phyloP scores from a whole-genome alignment of 345 rosid genomes.

The Zanthoxylum bungeanum region DNA sequence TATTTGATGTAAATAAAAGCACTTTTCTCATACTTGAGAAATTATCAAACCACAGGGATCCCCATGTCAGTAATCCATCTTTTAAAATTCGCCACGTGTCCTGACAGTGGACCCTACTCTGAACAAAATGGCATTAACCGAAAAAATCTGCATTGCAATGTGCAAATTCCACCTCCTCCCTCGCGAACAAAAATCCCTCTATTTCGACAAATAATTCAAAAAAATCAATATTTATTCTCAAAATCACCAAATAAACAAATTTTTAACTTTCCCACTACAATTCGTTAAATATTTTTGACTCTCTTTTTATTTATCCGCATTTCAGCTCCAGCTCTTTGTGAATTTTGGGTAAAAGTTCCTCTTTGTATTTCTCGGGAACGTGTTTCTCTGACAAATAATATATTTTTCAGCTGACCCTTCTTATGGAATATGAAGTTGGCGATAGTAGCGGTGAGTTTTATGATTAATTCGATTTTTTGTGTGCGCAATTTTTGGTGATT shows the following conservation, averaged over 20 bases:
- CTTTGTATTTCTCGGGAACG: neutral
- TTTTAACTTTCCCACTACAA: neutral
- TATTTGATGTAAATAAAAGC: too few relatives aligned
- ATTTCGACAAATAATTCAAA: neutral
- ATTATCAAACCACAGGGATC: too few relatives aligned
- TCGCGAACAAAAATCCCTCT: neutral
- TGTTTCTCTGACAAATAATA: neutral
- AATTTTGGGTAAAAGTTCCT: neutral
- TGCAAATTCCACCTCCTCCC: neutral
- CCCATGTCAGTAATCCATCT: too few relatives aligned
- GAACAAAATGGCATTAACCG: too few relatives aligned
- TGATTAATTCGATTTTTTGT: neutral
- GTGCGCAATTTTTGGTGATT: neutral
- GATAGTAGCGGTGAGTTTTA: slow-evolving; percentile 48
- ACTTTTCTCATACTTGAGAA: too few relatives aligned
- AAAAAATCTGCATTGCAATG: too few relatives aligned
- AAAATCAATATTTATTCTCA: neutral
- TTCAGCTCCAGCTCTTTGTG: neutral
- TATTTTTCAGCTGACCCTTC: slow-evolving; percentile 10
- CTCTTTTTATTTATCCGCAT: neutral
- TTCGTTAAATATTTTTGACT: neutral
- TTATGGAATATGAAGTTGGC: slow-evolving; percentile 49
- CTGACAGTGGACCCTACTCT: too few relatives aligned
- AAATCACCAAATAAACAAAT: too few relatives aligned
- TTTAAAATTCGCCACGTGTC: too few relatives aligned